A percentile compares a stretch with the other conserved stretches of the same genome.
Conservation (phyloP, 176 grass and related monocot species). For the Rhipidocladum racemiflorum region DNA sequence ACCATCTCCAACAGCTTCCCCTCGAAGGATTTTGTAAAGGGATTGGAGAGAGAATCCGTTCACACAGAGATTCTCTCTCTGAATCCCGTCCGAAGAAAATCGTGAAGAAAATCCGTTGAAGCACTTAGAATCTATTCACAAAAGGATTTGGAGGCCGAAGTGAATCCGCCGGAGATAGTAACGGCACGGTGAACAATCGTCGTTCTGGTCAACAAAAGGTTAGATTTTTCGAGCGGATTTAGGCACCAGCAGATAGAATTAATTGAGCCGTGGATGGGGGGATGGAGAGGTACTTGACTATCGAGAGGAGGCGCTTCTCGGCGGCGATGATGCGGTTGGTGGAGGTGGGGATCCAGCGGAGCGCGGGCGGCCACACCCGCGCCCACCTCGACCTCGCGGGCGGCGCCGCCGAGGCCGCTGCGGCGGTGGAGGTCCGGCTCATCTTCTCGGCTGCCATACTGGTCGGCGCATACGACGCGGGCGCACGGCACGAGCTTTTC, state of each 20-base stretch:
- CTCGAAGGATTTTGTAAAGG: no score
- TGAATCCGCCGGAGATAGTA: no score
- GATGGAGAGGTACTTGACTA: conserved; percentile 77
- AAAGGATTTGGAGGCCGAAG: no score
- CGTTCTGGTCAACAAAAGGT: background rate
- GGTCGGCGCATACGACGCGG: conserved; percentile 20
- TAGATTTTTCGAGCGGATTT: background rate
- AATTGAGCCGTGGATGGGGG: no score
- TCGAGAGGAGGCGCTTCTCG: conserved; percentile 84
- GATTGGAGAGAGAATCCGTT: no score
- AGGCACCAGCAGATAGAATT: background rate
- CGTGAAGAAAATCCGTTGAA: no score
- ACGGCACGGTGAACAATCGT: no score
- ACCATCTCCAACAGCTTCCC: no score
- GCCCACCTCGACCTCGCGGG: conserved; percentile 41
- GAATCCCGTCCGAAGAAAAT: no score
- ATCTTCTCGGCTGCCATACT: conserved; percentile 53
- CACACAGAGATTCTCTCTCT: no score
- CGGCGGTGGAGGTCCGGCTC: conserved; percentile 42
- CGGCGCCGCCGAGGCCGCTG: conserved; percentile 10
- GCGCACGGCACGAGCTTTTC: background rate
- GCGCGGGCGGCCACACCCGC: conserved; percentile 62
- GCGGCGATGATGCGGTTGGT: conserved; percentile 92
- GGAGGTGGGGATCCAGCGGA: conserved; percentile 93
- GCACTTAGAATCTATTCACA: no score